A percentile compares a stretch with the other conserved stretches of the same genome.
Conservation (phyloP, 192 early-diverging fungal genomes). For the Coemansia sp. region DNA sequence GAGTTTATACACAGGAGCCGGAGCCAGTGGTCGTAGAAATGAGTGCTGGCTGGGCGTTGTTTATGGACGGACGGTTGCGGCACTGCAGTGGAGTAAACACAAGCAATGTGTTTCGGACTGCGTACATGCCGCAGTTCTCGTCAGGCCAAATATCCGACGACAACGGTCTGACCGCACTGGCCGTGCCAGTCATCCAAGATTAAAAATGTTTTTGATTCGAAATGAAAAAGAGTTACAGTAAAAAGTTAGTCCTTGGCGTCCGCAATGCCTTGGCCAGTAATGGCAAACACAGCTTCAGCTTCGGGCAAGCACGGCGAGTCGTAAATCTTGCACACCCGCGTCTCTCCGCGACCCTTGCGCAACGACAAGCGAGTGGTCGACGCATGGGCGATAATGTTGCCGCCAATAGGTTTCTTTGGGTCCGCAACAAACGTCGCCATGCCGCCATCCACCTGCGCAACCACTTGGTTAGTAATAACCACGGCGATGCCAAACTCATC, state of each 20-base stretch:
- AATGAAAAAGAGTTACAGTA: neutral
- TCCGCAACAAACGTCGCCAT: slow-evolving; percentile 86
- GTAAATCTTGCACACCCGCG: slow-evolving; percentile 93
- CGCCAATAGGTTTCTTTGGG: slow-evolving; percentile 95
- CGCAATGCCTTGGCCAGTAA: slow-evolving; percentile 82
- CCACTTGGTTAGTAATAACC: slow-evolving; percentile 98
- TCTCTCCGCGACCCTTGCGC: slow-evolving; percentile 89
- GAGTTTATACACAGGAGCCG: slow-evolving; percentile 5
- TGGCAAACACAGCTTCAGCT: slow-evolving; percentile 88
- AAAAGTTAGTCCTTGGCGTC: slow-evolving; percentile 75
- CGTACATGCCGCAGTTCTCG: slow-evolving; percentile 52
- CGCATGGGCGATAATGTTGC: slow-evolving; percentile 98
- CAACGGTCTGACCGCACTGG: slow-evolving; percentile 17
- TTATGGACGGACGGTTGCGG: slow-evolving; percentile 47
- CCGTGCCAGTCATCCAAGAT: slow-evolving; percentile 33
- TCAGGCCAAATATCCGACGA: slow-evolving; percentile 13
- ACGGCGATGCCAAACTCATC: slow-evolving; percentile 98
- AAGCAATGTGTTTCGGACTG: slow-evolving; percentile 16
- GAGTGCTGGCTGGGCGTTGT: slow-evolving; percentile 37
- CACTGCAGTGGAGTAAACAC: slow-evolving; percentile 41
- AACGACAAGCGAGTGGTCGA: slow-evolving; percentile 92
- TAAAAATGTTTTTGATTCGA: neutral
- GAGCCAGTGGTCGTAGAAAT: slow-evolving; percentile 15
- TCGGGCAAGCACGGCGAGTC: slow-evolving; percentile 95
- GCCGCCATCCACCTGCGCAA: slow-evolving; percentile 88